A percentile compares a stretch with the other conserved stretches of the same genome.
Evolutionary conservation across 768 basidiomycete species (phyloP).

Genomic region (Mrakia blollopis): DNA sequence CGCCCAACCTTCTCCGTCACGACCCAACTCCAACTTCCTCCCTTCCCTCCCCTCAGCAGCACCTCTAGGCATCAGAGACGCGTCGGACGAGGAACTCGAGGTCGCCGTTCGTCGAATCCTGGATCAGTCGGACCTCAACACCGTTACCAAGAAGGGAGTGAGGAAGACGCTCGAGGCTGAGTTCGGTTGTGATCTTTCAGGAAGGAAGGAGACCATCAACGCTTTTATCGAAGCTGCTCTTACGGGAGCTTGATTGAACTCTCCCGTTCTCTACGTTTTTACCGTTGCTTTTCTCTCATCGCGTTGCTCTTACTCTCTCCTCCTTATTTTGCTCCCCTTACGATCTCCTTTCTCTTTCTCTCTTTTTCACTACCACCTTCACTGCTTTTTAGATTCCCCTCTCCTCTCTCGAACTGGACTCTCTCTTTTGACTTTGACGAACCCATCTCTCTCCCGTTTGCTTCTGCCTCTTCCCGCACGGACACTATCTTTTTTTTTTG

Average conservation of each 20-base stretch:
- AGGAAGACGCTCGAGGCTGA: slow-evolving; percentile 70
- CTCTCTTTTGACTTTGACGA: not conserved
- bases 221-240: slow-evolving; percentile 40
- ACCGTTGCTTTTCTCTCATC: not conserved
- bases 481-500: not conserved
- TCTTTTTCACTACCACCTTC: not conserved
- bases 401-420: not conserved
- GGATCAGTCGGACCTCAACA: slow-evolving; percentile 73
- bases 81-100: slow-evolving; percentile 68
- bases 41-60: not conserved
- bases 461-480: no score
- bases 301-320: not conserved
- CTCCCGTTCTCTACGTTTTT: not conserved
- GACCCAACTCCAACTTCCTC: slow-evolving; percentile 20
- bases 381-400: not conserved
- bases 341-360: not conserved
- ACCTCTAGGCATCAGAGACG: slow-evolving; percentile 39
- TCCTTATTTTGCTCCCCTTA: not conserved
- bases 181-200: slow-evolving; percentile 70
- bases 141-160: slow-evolving; percentile 86
- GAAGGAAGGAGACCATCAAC: slow-evolving; percentile 46
- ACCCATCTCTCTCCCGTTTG: not conserved
- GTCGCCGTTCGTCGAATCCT: slow-evolving; percentile 53
- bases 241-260: not conserved
- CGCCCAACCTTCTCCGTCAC: slow-evolving; percentile 12